These are phyloP conservation scores for Avicennia marina DNA, from an alignment of 257 asterid genomes.

Conservation along the genomic window DNA sequence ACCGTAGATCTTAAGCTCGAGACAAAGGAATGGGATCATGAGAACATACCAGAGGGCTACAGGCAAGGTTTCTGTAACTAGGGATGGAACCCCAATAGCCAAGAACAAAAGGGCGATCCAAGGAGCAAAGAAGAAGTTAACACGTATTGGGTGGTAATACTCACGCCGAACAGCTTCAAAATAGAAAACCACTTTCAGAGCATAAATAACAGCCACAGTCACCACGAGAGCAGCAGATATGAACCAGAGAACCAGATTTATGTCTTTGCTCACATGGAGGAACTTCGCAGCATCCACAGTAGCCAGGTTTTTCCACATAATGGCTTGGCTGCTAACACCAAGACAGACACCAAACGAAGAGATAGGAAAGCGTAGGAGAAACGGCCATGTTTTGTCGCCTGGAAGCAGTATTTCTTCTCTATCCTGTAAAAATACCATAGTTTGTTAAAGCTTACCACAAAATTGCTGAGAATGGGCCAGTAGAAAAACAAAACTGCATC, in stretches of 20 bases:
- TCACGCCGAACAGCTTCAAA: constrained; percentile 81
- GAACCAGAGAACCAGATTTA: constrained; percentile 55
- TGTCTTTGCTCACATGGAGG: constrained; percentile 37
- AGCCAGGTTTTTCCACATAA: constrained; percentile 67
- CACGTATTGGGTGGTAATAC: constrained; percentile 66
- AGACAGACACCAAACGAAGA: constrained; percentile 70
- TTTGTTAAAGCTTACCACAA: neutral
- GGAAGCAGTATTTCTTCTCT: constrained; percentile 61
- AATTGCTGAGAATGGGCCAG: neutral
- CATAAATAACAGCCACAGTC: constrained; percentile 29
- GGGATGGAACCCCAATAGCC: constrained; percentile 55
- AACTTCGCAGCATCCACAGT: constrained; percentile 42
- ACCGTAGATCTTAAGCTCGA: constrained; percentile 68
- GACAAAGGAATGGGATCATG: constrained; percentile 50
- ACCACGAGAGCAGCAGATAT: constrained; percentile 44
- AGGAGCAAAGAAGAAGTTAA: constrained; percentile 78
- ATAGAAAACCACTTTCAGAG: constrained; percentile 50
- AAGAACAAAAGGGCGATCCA: constrained; percentile 62
- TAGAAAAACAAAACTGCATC: too few relatives aligned
- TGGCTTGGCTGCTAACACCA: constrained; percentile 76
- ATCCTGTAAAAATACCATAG: constrained; percentile 29
- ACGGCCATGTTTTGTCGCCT: constrained; percentile 64
- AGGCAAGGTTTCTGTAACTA: constrained; percentile 27
- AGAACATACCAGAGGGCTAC: constrained; percentile 49
- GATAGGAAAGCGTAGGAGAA: constrained; percentile 63